Conservation (phyloP, 441 rosid species). For the Raphanus hybrid region DNA sequence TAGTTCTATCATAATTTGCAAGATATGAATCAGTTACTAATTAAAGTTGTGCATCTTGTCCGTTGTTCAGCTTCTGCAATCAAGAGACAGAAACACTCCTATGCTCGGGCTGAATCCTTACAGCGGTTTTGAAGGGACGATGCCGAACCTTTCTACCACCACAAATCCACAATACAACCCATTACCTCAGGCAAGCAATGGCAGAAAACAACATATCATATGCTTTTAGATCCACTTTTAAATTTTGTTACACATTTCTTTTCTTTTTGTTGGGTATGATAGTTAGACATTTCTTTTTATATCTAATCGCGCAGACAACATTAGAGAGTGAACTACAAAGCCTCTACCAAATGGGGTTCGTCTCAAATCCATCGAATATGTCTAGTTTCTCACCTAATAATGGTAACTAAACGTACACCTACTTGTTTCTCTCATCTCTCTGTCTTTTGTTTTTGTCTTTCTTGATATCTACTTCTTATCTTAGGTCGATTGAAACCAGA, state of each 20-base stretch:
- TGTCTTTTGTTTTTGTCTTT: background rate
- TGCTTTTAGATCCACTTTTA: background rate
- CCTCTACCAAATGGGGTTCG: conserved; percentile 73
- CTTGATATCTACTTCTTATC: conserved; percentile 13
- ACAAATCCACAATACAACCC: conserved; percentile 61
- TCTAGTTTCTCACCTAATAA: conserved; percentile 61
- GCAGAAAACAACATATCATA: background rate
- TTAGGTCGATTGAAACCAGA: conserved; percentile 73
- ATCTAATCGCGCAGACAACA: conserved; percentile 44
- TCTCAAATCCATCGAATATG: conserved; percentile 57
- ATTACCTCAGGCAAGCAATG: conserved; percentile 57
- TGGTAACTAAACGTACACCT: conserved; percentile 46
- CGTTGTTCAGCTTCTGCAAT: conserved; percentile 60
- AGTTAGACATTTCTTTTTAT: conserved; percentile 41
- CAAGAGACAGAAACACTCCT: conserved; percentile 54
- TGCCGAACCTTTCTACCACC: conserved; percentile 54
- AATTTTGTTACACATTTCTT: background rate
- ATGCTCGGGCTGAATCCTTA: conserved; percentile 55
- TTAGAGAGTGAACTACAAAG: conserved; percentile 73
- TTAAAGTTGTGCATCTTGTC: conserved; percentile 19
- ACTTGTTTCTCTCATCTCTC: conserved; percentile 8
- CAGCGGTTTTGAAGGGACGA: conserved; percentile 53
- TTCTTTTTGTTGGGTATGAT: conserved; percentile 1
- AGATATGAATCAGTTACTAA: conserved; percentile 30
- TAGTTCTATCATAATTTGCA: conserved; percentile 9